These are phyloP conservation scores for Drosera capensis DNA, from an alignment of 148 eudicot species.

Conservation along the genomic window DNA sequence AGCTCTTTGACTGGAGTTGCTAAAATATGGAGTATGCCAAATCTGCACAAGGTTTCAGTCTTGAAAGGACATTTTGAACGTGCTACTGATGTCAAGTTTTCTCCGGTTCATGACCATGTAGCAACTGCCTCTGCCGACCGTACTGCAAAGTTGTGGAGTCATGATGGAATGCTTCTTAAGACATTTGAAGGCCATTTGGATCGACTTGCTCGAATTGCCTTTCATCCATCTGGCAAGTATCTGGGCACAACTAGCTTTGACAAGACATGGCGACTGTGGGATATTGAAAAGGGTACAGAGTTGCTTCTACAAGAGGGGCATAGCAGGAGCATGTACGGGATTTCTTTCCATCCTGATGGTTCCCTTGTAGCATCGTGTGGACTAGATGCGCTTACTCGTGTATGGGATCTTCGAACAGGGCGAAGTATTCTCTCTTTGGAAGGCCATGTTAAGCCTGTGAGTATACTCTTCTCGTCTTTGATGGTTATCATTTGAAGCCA, in stretches of 20 bases:
- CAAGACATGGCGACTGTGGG: slow-evolving; percentile 97
- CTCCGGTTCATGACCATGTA: slow-evolving; percentile 45
- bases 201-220: slow-evolving; percentile 79
- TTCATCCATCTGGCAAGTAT: slow-evolving; percentile 88
- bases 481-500: neutral
- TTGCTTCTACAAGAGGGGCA: slow-evolving; percentile 97
- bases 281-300: slow-evolving; percentile 68
- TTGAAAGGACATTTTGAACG: slow-evolving; percentile 86
- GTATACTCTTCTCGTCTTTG: slow-evolving; percentile 5
- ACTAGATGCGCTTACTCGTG: slow-evolving; percentile 82
- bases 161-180: slow-evolving; percentile 40
- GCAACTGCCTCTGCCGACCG: slow-evolving; percentile 93
- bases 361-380: slow-evolving; percentile 87
- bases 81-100: slow-evolving; percentile 70
- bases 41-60: slow-evolving; percentile 38
- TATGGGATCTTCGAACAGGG: slow-evolving; percentile 92
- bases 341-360: slow-evolving; percentile 83
- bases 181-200: slow-evolving; percentile 82
- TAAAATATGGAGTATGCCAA: slow-evolving; percentile 88
- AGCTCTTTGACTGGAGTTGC: slow-evolving; percentile 83
- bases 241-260: slow-evolving; percentile 93
- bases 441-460: slow-evolving; percentile 88
- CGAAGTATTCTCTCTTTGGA: slow-evolving; percentile 87
- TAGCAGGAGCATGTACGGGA: slow-evolving; percentile 79
- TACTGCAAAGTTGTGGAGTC: slow-evolving; percentile 70